Evolutionary conservation across 495 filamentous ascomycete species (phyloP).

Genomic region (Talaromyces wortmannii): DNA sequence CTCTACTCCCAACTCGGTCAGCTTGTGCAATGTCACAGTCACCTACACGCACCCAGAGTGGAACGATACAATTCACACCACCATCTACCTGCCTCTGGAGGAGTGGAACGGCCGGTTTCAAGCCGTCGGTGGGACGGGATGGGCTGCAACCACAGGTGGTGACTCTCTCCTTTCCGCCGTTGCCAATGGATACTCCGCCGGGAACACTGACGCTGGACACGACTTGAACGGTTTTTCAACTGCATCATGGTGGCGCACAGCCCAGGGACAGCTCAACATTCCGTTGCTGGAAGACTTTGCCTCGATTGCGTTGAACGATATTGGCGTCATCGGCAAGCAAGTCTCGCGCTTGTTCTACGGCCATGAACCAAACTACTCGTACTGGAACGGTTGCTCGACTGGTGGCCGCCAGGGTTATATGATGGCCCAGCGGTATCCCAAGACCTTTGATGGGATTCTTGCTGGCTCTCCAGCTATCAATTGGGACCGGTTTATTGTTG

Average conservation of each 20-base stretch:
- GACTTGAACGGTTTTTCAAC: constrained; percentile 25
- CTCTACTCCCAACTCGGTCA: too few species aligned
- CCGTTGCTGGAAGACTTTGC: constrained; percentile 30
- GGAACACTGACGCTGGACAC: constrained; percentile 35
- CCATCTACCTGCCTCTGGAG: constrained; percentile 26
- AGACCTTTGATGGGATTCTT: constrained; percentile 55
- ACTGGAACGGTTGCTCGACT: constrained; percentile 42
- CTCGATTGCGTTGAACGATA: constrained; percentile 24
- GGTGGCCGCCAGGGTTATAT: constrained; percentile 41
- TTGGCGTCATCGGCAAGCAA: constrained; percentile 13
- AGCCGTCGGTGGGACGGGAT: constrained; percentile 36
- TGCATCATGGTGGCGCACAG: constrained; percentile 16
- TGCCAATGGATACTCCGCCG: constrained; percentile 24
- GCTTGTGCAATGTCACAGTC: constrained; percentile 40
- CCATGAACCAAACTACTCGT: constrained; percentile 18
- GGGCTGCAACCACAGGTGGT: constrained; percentile 13
- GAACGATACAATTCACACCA: constrained; percentile 25
- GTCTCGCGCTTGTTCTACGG: constrained; percentile 10
- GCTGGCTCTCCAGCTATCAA: constrained; percentile 38
- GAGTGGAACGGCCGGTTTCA: constrained; percentile 34
- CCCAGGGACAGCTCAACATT: constrained; percentile 20
- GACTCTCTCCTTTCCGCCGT: constrained; percentile 16
- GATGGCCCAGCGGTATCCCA: constrained; percentile 32
- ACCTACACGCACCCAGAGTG: constrained; percentile 34
- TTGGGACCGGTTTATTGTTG: constrained; percentile 25